Percentiles rank a stretch among this genome's conserved stretches.
Conservation (phyloP, 2,329 filamentous ascomycete species). For the Aspergillus pseudoviridinutans region DNA sequence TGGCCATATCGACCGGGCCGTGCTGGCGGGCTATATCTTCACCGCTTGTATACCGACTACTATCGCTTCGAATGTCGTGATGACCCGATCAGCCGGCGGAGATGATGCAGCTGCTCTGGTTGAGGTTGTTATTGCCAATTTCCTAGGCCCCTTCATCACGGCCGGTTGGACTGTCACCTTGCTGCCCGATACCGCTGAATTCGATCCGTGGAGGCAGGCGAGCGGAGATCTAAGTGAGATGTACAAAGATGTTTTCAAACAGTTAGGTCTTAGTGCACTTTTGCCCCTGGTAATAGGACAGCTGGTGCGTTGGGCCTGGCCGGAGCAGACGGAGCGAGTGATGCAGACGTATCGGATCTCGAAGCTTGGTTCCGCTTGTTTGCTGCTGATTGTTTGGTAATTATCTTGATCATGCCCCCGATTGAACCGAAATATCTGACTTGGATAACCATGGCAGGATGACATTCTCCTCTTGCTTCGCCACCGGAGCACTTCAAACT, state of each 20-base stretch:
- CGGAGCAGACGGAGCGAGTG: slow-evolving; percentile 36
- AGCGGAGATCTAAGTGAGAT: slow-evolving; percentile 55
- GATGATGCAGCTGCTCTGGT: slow-evolving; percentile 64
- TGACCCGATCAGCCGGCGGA: slow-evolving; percentile 66
- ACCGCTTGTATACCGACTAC: slow-evolving; percentile 68
- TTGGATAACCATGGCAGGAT: slow-evolving; percentile 54
- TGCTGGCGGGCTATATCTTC: slow-evolving; percentile 65
- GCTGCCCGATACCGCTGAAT: slow-evolving; percentile 43
- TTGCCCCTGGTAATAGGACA: slow-evolving; percentile 63
- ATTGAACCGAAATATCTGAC: background rate
- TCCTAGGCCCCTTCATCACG: slow-evolving; percentile 64
- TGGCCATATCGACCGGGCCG: slow-evolving; percentile 54
- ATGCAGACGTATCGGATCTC: slow-evolving; percentile 52
- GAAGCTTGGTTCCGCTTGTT: slow-evolving; percentile 43
- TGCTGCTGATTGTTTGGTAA: slow-evolving; percentile 56
- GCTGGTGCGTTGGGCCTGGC: slow-evolving; percentile 53
- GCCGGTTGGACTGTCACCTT: slow-evolving; percentile 58
- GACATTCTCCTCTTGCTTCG: slow-evolving; percentile 49
- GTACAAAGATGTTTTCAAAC: slow-evolving; percentile 64
- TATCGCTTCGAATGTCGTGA: slow-evolving; percentile 69
- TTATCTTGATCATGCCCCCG: slow-evolving; percentile 2
- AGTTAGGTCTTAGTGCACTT: slow-evolving; percentile 64
- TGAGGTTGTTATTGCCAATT: slow-evolving; percentile 67
- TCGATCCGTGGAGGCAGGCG: slow-evolving; percentile 42
- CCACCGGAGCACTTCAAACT: slow-evolving; percentile 57